Evolutionary conservation across 768 basidiomycete genomes (phyloP).

Genomic region (Pluteus cervinus): DNA sequence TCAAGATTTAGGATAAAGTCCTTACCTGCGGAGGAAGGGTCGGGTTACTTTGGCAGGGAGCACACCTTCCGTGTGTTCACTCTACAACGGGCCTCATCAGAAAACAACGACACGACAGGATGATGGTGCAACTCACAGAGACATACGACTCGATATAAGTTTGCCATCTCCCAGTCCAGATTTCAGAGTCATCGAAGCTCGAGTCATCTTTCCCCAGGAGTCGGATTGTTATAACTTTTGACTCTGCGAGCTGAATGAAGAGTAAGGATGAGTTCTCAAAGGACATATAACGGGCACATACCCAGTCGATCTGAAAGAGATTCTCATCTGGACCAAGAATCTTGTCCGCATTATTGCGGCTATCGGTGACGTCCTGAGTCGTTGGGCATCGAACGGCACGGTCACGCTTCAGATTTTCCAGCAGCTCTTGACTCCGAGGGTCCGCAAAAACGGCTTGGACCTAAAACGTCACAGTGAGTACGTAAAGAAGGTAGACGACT

Average conservation of each 20-base stretch:
- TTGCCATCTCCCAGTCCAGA: slow-evolving; percentile 73
- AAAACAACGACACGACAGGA: background rate
- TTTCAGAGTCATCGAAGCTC: slow-evolving; percentile 69
- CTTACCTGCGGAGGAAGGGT: slow-evolving; percentile 67
- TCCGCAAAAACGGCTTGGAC: slow-evolving; percentile 67
- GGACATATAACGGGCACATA: slow-evolving; percentile 20
- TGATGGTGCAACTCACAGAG: slow-evolving; percentile 34
- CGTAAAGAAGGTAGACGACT: background rate
- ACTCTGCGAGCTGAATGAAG: slow-evolving; percentile 47
- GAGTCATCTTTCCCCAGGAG: slow-evolving; percentile 77
- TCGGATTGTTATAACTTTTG: slow-evolving; percentile 66
- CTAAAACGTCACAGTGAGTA: slow-evolving; percentile 20
- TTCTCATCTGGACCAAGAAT: slow-evolving; percentile 73
- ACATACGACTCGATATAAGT: slow-evolving; percentile 74
- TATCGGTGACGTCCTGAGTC: slow-evolving; percentile 66
- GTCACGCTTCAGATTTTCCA: slow-evolving; percentile 67
- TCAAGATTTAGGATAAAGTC: slow-evolving; percentile 3
- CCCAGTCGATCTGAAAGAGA: slow-evolving; percentile 79
- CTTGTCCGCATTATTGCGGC: slow-evolving; percentile 61
- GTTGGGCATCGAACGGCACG: slow-evolving; percentile 52
- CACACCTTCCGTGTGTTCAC: slow-evolving; percentile 51
- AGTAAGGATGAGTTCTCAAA: background rate
- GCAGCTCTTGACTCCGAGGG: slow-evolving; percentile 62
- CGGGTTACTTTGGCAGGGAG: slow-evolving; percentile 36
- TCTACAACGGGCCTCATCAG: slow-evolving; percentile 27